phyloP scores from a whole-genome alignment of 805 yeast genomes.

The Helenozyma rhizophorensis region DNA sequence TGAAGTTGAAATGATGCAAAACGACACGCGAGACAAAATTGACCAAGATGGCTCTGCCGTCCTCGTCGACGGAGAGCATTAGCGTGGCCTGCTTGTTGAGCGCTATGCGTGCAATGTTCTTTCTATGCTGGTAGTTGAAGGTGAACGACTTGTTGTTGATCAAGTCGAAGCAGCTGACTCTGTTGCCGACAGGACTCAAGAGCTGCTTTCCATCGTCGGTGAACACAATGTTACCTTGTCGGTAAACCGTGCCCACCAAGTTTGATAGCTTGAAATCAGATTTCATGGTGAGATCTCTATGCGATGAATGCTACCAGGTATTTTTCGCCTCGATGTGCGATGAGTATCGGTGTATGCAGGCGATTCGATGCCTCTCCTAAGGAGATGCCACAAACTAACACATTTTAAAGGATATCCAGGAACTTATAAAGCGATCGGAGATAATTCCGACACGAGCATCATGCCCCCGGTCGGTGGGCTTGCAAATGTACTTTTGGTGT shows the following conservation, averaged over 20 bases:
- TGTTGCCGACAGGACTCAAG: conserved; percentile 89
- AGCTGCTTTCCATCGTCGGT: conserved; percentile 82
- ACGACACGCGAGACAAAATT: conserved; percentile 81
- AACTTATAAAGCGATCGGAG: too few relatives aligned
- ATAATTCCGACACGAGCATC: too few relatives aligned
- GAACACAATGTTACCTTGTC: conserved; percentile 85
- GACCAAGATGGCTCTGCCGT: conserved; percentile 89
- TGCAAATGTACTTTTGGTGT: too few relatives aligned
- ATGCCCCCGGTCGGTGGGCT: too few relatives aligned
- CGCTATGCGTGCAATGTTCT: conserved; percentile 74
- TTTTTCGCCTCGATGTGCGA: conserved; percentile 16
- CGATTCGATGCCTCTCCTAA: too few relatives aligned
- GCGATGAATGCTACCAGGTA: conserved; percentile 5
- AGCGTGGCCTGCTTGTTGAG: conserved; percentile 79
- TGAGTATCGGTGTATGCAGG: too few relatives aligned
- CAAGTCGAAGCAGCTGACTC: conserved; percentile 85
- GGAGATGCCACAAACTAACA: too few relatives aligned
- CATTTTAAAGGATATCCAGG: too few relatives aligned
- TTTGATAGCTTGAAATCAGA: conserved; percentile 88
- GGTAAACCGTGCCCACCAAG: conserved; percentile 88
- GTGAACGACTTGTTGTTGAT: conserved; percentile 83
- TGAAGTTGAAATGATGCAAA: conserved; percentile 90
- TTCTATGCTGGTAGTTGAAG: conserved; percentile 88
- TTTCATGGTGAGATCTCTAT: conserved; percentile 66
- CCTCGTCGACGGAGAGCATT: conserved; percentile 77